A percentile compares a stretch with the other conserved stretches of the same genome.
These are phyloP conservation scores for Megacollybia platyphylla DNA, from an alignment of 1,284 basidiomycete genomes.

Conservation along the genomic window DNA sequence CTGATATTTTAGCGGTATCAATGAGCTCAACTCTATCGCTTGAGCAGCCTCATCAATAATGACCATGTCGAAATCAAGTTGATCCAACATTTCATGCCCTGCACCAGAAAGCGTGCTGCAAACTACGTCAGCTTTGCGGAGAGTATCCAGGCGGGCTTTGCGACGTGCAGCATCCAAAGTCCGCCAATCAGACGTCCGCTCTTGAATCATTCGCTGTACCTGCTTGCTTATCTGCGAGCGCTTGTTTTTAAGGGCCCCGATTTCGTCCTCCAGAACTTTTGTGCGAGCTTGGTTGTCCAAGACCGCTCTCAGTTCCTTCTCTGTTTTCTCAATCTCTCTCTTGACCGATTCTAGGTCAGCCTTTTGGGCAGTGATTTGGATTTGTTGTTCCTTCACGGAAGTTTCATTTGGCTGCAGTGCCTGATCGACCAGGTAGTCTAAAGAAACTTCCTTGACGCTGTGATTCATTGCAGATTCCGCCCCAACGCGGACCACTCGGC, in stretches of 20 bases:
- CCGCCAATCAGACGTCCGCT: constrained; percentile 63
- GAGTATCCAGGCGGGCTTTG: constrained; percentile 62
- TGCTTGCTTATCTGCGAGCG: constrained; percentile 55
- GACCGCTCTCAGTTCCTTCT: constrained; percentile 43
- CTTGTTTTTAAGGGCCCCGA: constrained; percentile 54
- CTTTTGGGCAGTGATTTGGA: constrained; percentile 50
- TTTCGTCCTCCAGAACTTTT: constrained; percentile 50
- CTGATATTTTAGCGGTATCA: constrained; percentile 91
- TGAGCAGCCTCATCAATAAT: constrained; percentile 99
- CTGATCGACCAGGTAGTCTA: constrained; percentile 79
- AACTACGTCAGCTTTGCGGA: constrained; percentile 85
- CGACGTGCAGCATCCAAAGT: constrained; percentile 70
- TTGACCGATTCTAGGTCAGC: constrained; percentile 62
- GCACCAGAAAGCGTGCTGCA: constrained; percentile 90
- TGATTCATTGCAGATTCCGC: constrained; percentile 70
- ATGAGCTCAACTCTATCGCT: constrained; percentile 90
- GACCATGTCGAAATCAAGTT: constrained; percentile 88
- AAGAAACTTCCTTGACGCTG: constrained; percentile 76
- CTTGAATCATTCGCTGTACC: constrained; percentile 71
- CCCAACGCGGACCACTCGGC: constrained; percentile 87
- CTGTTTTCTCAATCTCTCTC: constrained; percentile 43
- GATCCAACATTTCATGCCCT: constrained; percentile 80
- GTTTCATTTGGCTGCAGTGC: constrained; percentile 44
- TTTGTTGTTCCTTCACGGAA: constrained; percentile 32
- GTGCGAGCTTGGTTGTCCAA: constrained; percentile 38